Conservation (phyloP, 2,329 filamentous ascomycete genomes). For the Aphanoascus verrucosus region DNA sequence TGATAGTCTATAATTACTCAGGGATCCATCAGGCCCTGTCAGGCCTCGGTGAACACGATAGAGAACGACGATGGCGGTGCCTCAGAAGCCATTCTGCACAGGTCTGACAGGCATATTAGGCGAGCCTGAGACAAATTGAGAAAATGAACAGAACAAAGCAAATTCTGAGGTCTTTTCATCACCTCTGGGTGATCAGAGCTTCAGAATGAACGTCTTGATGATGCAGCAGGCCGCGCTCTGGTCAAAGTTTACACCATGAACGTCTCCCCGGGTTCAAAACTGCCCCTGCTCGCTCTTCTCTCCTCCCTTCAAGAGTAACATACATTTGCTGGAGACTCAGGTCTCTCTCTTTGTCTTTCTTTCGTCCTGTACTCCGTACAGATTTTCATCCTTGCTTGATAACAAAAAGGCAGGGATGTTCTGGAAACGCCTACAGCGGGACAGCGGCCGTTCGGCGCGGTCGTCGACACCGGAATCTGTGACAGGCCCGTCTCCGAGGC, state of each 20-base stretch:
- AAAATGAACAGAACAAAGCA: background rate
- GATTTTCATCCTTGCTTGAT: conserved; percentile 3
- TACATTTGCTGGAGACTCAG: background rate
- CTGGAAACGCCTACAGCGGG: conserved; percentile 11
- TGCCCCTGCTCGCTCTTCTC: background rate
- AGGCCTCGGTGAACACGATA: conserved; percentile 3
- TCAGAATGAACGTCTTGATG: background rate
- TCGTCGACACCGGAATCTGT: conserved; percentile 7
- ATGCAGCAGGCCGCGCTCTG: background rate
- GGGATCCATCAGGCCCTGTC: background rate
- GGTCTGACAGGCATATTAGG: conserved; percentile 3
- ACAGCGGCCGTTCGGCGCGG: background rate
- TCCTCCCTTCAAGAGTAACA: background rate
- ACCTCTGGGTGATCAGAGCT: background rate
- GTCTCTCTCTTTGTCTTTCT: background rate
- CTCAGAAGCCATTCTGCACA: background rate
- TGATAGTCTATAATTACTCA: conserved; percentile 7
- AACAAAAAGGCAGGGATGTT: conserved; percentile 15
- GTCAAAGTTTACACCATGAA: conserved; percentile 1
- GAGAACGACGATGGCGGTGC: background rate
- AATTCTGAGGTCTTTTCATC: background rate
- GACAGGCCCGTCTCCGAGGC: conserved; percentile 15
- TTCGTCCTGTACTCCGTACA: background rate
- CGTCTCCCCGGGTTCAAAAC: background rate
- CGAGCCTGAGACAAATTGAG: conserved; percentile 3